phyloP scores from a whole-genome alignment of 2,329 filamentous ascomycete species.

The Ascochyta lentis region DNA sequence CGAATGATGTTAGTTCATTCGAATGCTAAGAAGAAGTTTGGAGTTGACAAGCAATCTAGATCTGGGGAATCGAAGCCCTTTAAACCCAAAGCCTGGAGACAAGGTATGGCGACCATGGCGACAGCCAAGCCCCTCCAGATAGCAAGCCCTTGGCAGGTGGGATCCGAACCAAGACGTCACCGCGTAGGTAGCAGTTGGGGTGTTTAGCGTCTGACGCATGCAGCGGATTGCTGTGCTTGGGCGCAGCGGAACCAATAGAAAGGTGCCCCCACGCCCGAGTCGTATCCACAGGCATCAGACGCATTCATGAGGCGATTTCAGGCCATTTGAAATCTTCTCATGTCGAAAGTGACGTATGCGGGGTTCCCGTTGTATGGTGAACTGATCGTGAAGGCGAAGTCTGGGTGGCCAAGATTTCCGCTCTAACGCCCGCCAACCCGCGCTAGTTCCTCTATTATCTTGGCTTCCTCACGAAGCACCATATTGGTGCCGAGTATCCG shows the following conservation, averaged over 20 bases:
- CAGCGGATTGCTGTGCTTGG: conserved; percentile 14
- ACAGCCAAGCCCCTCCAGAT: conserved; percentile 39
- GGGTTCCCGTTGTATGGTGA: conserved; percentile 18
- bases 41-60: conserved; percentile 39
- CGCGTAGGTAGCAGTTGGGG: conserved; percentile 29
- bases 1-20: conserved; percentile 29
- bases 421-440: conserved; percentile 24
- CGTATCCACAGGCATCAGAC: background rate
- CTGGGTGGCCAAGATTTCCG: conserved; percentile 36
- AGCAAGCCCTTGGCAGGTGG: conserved; percentile 37
- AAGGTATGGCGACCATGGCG: conserved; percentile 25
- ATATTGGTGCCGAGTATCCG: conserved; percentile 15
- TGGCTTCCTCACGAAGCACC: conserved; percentile 6
- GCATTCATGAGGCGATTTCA: background rate
- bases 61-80: conserved; percentile 38
- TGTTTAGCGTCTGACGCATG: conserved; percentile 18
- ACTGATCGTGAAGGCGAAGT: conserved; percentile 12
- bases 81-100: conserved; percentile 32
- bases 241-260: conserved; percentile 12
- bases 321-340: background rate
- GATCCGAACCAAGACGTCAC: conserved; percentile 33
- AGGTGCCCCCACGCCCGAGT: background rate
- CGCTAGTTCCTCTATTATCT: conserved; percentile 15
- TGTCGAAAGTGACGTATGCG: conserved; percentile 20
- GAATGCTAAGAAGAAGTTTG: conserved; percentile 32